Evolutionary conservation across 1,284 basidiomycete genomes (phyloP).

Genomic region (Heliocybe sulcata): DNA sequence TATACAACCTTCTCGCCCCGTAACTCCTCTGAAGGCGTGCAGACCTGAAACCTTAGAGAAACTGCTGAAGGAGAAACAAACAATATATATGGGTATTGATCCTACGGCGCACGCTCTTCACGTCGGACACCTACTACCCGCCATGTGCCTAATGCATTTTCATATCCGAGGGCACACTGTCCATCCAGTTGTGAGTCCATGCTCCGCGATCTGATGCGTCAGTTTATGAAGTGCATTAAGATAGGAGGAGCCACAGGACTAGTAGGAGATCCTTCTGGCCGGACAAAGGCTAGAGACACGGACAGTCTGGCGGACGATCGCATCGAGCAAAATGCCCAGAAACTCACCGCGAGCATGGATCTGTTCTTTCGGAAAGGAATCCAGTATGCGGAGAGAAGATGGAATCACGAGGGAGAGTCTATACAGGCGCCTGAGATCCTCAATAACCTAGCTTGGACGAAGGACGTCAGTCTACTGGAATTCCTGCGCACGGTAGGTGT

Average conservation of each 20-base stretch:
- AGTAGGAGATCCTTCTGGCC: constrained; percentile 96
- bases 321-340: constrained; percentile 62
- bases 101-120: constrained; percentile 88
- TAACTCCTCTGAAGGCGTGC: constrained; percentile 5
- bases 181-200: constrained; percentile 51
- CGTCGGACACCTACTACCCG: constrained; percentile 88
- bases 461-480: constrained; percentile 68
- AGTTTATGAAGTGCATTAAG: constrained; percentile 33
- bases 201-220: not conserved
- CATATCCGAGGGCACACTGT: constrained; percentile 74
- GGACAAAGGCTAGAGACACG: constrained; percentile 57
- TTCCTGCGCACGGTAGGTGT: constrained; percentile 84
- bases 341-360: constrained; percentile 61
- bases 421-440: constrained; percentile 40
- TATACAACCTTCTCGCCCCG: not conserved
- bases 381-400: constrained; percentile 44
- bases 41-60: constrained; percentile 30
- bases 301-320: constrained; percentile 55
- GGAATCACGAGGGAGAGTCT: constrained; percentile 12
- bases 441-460: constrained; percentile 87
- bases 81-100: constrained; percentile 88
- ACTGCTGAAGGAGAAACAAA: constrained; percentile 28
- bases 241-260: constrained; percentile 94
- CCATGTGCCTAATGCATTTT: constrained; percentile 86
- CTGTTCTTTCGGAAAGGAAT: constrained; percentile 68